These are phyloP conservation scores for Mucor piriformis DNA, from an alignment of 371 early-diverging fungal species.

Conservation along the genomic window DNA sequence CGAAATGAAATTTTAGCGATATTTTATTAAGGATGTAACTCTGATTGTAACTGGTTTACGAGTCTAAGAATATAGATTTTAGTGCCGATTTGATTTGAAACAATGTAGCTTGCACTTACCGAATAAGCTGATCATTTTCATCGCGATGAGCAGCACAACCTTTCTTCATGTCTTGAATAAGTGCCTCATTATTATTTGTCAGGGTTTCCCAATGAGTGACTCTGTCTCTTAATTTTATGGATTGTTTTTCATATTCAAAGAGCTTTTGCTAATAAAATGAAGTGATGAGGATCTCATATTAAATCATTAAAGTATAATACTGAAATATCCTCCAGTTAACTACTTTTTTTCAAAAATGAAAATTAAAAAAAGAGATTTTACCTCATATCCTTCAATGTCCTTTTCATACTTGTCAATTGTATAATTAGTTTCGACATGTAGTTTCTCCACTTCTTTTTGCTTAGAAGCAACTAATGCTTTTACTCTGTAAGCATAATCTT, in stretches of 20 bases:
- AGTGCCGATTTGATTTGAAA: too few relatives aligned
- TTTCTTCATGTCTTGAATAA: conserved; percentile 29
- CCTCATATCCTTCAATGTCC: conserved; percentile 46
- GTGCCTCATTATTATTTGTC: conserved; percentile 16
- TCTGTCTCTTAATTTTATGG: conserved; percentile 11
- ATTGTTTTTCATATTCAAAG: conserved; percentile 27
- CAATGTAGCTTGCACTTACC: conserved; percentile 15
- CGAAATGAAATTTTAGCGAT: too few relatives aligned
- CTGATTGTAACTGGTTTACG: conserved; percentile 40
- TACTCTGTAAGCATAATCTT: conserved; percentile 46
- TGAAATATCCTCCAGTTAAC: conserved; percentile 11
- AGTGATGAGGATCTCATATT: conserved; percentile 10
- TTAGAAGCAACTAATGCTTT: conserved; percentile 37
- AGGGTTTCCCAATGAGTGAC: conserved; percentile 29
- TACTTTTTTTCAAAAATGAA: background rate
- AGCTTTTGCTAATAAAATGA: conserved; percentile 28
- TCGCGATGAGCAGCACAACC: conserved; percentile 30
- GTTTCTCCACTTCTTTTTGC: conserved; percentile 38
- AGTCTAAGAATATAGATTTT: too few relatives aligned
- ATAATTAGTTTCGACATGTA: conserved; percentile 22
- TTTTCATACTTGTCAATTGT: conserved; percentile 26
- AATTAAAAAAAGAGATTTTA: conserved; percentile 14
- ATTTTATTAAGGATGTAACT: conserved; percentile 24
- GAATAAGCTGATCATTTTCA: conserved; percentile 40
- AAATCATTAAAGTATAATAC: conserved; percentile 39